A percentile compares a stretch with the other conserved stretches of the same genome.
Evolutionary conservation across 2,329 filamentous ascomycete species (phyloP).

Genomic region (Botrytis medusae): DNA sequence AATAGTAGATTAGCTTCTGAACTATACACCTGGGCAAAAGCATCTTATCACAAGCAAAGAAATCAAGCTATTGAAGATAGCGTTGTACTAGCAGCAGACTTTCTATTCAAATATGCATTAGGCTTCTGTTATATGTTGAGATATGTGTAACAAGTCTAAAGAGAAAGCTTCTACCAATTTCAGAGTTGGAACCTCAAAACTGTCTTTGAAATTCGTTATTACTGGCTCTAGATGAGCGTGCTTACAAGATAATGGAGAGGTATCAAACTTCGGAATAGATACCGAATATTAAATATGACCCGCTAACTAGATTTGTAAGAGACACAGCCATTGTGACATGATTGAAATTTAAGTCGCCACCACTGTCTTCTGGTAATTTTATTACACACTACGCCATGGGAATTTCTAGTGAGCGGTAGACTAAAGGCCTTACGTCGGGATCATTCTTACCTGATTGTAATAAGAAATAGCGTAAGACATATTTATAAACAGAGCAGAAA

Average conservation of each 20-base stretch:
- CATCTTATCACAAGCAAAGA: background rate
- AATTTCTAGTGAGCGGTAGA: background rate
- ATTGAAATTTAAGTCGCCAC: no score
- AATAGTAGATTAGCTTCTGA: background rate
- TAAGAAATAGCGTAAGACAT: background rate
- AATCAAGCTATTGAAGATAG: background rate
- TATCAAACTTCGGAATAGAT: background rate
- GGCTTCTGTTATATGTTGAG: background rate
- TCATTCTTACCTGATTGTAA: rapidly evolving
- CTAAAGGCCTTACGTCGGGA: rapidly evolving
- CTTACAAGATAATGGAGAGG: background rate
- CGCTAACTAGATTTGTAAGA: no score
- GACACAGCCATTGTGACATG: no score
- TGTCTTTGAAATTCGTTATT: no score
- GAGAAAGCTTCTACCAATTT: background rate
- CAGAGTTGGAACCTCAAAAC: background rate
- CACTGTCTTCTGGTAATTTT: no score
- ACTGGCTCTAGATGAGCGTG: no score
- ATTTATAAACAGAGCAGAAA: background rate
- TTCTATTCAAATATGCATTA: background rate
- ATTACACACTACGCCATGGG: no score
- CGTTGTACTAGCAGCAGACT: no score
- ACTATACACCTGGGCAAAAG: background rate
- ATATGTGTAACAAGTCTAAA: background rate
- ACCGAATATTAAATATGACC: background rate